These are phyloP conservation scores for Pyricularia sp. DNA, from an alignment of 2,329 filamentous ascomycete species.

Conservation along the genomic window DNA sequence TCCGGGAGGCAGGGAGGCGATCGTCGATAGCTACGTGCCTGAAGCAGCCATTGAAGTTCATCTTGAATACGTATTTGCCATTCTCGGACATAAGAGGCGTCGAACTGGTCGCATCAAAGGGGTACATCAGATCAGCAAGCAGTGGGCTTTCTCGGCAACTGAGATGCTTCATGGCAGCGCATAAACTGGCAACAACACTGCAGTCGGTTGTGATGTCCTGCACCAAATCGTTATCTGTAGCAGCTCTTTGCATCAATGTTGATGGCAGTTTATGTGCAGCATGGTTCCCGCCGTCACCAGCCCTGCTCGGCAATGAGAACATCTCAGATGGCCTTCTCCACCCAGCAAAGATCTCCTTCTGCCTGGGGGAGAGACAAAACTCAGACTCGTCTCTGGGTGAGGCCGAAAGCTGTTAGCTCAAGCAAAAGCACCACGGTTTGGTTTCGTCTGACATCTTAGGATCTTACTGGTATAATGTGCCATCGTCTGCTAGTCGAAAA, in stretches of 20 bases:
- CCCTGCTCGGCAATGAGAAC: constrained; percentile 27
- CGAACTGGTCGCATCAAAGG: constrained; percentile 52
- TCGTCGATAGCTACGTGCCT: constrained; percentile 86
- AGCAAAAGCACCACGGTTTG: too few species aligned
- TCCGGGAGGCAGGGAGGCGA: constrained; percentile 68
- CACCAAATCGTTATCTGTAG: constrained; percentile 65
- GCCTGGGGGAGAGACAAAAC: constrained; percentile 64
- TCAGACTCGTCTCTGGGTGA: constrained; percentile 48
- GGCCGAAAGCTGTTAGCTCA: background rate
- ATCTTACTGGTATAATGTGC: constrained; percentile 48
- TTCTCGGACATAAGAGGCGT: constrained; percentile 60
- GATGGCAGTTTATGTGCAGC: constrained; percentile 5
- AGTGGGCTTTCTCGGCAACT: constrained; percentile 61
- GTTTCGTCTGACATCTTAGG: background rate
- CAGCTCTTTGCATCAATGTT: constrained; percentile 24
- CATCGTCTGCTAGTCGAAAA: constrained; percentile 45
- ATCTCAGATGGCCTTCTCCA: constrained; percentile 75
- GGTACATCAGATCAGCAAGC: constrained; percentile 61
- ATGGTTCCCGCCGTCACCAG: background rate
- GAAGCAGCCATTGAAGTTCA: constrained; percentile 93
- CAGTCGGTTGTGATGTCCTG: constrained; percentile 96
- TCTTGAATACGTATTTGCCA: constrained; percentile 84
- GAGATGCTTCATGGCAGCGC: constrained; percentile 64
- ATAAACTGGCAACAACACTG: constrained; percentile 92
- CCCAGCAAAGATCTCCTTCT: constrained; percentile 66